These are phyloP conservation scores for Iberis pinnata DNA, from an alignment of 345 rosid species.

Conservation along the genomic window DNA sequence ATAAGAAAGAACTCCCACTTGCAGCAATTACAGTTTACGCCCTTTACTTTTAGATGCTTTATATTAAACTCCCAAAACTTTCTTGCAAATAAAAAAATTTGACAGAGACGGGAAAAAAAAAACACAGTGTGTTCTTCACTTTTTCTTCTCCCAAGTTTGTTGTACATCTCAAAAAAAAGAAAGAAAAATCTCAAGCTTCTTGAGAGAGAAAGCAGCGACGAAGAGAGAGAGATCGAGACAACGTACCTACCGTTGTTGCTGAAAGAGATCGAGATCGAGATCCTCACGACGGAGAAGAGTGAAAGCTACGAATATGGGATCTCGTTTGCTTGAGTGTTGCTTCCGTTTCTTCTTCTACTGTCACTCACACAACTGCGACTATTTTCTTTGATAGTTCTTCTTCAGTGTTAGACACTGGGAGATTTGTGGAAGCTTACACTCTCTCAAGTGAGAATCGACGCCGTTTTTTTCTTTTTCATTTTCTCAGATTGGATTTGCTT, in stretches of 20 bases:
- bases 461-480: neutral
- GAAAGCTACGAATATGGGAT: conserved; percentile 32
- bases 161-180: too few species aligned
- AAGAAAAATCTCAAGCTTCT: neutral
- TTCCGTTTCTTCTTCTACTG: conserved; percentile 29
- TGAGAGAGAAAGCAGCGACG: conserved; percentile 20
- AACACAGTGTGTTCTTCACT: conserved; percentile 11
- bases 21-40: conserved; percentile 10
- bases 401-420: neutral
- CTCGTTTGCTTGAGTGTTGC: conserved; percentile 19
- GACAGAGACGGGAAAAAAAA: conserved; percentile 4
- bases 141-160: conserved; percentile 17
- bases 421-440: conserved; percentile 6
- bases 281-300: conserved; percentile 22
- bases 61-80: conserved; percentile 14
- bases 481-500: conserved; percentile 5
- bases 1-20: neutral
- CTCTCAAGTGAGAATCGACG: conserved; percentile 18
- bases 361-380: conserved; percentile 24
- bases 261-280: conserved; percentile 21
- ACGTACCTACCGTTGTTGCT: conserved; percentile 21
- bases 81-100: conserved; percentile 2
- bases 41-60: neutral
- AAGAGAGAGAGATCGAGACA: conserved; percentile 23
- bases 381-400: conserved; percentile 19